Evolutionary conservation across 2,329 filamentous ascomycete species (phyloP), one percentile per base, ranked within the genome.

Genomic region (Colletotrichum cereale): DNA sequence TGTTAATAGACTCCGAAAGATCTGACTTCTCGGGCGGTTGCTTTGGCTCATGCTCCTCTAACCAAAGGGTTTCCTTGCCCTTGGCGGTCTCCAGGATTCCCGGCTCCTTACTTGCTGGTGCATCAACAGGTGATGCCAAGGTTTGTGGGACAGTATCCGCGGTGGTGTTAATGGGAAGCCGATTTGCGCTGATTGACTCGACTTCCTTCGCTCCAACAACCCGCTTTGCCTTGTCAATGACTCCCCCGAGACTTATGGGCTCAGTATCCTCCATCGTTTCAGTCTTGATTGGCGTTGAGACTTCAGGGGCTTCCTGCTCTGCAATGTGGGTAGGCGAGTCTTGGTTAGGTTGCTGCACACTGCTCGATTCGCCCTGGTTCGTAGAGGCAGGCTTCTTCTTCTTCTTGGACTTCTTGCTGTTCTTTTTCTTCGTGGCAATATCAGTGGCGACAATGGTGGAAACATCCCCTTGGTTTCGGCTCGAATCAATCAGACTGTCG

Each of bases 371-470:
- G n/a, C 47, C 34, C 24, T 62, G 44, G 21, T 26, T n/a, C 38
- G 6, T 14, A 5, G 36, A 50, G 14, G 44, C 2, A 16, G 52
- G 66, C 47, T 74, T 75, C 31, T 52, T 42, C 67, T 74, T 79
- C 58, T 76, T 78, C 64, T 75, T 78, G 44, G 72, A 66, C n/a
- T 74, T 73, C 34, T 75, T 79, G 60, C 72, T 76, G 12, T 73
- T 75, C 21, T 65, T 55, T 57, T 65, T 48, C 66, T 65, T 48
- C 6, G 47, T 34, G 24, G 34, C 14, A 6, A 5, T 24, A 3
- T 40, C 56, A 14, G 24, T 7, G 16, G 21, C 5, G 6, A 14
- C 14, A 34, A 26, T 10, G 3, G 16, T 34, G 8, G 24, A 7
- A n/a, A 12, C 24, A 8, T 21, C 5, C 21, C 29, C 56, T 21